Evolutionary conservation across 352 stramenopile genomes (phyloP), one percentile per base, ranked within the genome.

Genomic region (Phytophthora pini): DNA sequence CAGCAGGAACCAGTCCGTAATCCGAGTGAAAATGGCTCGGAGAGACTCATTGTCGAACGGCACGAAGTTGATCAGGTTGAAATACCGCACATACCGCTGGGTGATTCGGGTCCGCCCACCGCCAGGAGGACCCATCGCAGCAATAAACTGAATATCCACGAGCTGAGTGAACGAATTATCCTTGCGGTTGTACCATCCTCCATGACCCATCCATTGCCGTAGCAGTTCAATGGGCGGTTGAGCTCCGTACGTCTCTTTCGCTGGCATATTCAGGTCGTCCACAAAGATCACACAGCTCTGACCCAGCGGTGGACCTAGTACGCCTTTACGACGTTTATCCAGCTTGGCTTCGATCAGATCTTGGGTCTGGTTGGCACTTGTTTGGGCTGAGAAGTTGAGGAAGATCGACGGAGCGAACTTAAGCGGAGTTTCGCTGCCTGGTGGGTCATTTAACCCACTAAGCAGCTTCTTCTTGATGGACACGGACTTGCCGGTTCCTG

Each of bases 191-290:
- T 98, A 98, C 92, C 93, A 98, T 5, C 94, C 94, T 5, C 87
- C 89, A 58, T 98, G 92, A 17, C 96, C 94, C 89, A 98, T 98
- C 90, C 92, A 97, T 68, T 98, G 93, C 1, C 94, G 81, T 52
- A 98, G 64, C 11, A 98, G 72, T 65, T 98, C 94, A 31, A 98
- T 98, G 4, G 94, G 93, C 12, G 94, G 94, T 61, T 98, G 94
- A 3, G 93, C 93, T 7, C 94, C 94, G 56, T 98, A 98, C 41
- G 90, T 96, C 63, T 98, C 94, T 56, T 98, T 98, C 0, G 91
- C 90, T 1, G 94, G 94, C 94, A 98, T 98, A 66, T 98, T 98
- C 15, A 98, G 76, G 53, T 98, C 94, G 61, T 98, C 93, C 0
- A 98, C 92, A 61, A 98, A 98, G 29, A 98, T 90, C 31, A 98